These are phyloP conservation scores for Suhomyces choctaworum DNA, from an alignment of 1,139 yeast genomes.

Conservation along the genomic window DNA sequence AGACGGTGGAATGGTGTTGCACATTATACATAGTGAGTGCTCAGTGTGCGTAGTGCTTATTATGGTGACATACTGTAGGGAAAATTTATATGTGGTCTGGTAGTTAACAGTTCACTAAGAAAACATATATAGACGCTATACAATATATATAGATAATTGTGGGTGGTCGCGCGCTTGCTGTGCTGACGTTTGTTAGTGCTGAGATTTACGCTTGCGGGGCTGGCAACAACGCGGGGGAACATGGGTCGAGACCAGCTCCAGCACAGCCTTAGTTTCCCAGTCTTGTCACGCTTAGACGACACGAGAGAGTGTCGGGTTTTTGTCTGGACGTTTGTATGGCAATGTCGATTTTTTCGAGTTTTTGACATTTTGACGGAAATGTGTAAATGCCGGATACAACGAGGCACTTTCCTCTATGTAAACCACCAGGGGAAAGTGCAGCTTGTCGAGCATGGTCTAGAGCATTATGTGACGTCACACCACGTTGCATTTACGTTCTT, in stretches of 20 bases:
- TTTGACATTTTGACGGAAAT: slow-evolving; percentile 7
- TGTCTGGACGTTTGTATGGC: no score
- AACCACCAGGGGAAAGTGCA: no score
- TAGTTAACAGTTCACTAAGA: slow-evolving; percentile 14
- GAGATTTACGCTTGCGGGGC: slow-evolving; percentile 17
- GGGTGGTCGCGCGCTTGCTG: slow-evolving; percentile 14
- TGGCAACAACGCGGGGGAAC: no score
- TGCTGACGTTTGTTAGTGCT: slow-evolving; percentile 22
- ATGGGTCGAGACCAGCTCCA: no score
- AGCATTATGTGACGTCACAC: no score
- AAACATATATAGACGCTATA: slow-evolving; percentile 10
- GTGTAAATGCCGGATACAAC: not conserved
- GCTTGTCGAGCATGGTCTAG: no score
- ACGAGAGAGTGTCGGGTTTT: no score
- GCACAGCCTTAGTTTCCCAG: no score
- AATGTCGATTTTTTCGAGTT: no score
- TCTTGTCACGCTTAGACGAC: no score
- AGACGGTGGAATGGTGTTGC: not conserved
- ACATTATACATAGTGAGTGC: not conserved
- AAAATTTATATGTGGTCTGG: slow-evolving; percentile 14
- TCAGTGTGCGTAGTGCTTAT: slow-evolving; percentile 11
- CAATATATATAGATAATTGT: slow-evolving; percentile 11
- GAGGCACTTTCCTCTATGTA: no score
- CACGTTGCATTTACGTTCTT: not conserved
- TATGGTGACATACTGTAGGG: slow-evolving; percentile 12